Percentiles rank a stretch among this genome's conserved stretches.
Conservation (phyloP, 257 asterid species). For the Thymus quinquecostatus region DNA sequence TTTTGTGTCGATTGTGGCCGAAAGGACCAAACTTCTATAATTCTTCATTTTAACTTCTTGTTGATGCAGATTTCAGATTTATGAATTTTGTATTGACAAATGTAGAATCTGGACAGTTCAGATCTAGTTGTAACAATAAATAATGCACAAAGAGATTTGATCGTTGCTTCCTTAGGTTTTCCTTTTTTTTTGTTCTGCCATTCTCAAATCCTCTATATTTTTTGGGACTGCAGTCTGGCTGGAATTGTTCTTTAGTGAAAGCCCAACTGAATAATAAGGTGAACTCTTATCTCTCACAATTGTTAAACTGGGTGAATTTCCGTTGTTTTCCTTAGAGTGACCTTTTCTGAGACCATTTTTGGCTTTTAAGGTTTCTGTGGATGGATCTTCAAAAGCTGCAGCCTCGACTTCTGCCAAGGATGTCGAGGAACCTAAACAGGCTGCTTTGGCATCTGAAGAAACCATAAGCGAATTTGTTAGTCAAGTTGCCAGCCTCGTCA, state of each 20-base stretch:
- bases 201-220: slow-evolving; percentile 23
- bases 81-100: background rate
- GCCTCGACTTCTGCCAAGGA: slow-evolving; percentile 47
- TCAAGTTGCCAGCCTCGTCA: slow-evolving; percentile 79
- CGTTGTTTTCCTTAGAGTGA: slow-evolving; percentile 32
- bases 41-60: background rate
- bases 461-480: slow-evolving; percentile 63
- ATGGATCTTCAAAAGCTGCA: slow-evolving; percentile 52
- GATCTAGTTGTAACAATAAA: background rate
- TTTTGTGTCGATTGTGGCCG: background rate
- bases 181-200: background rate
- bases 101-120: background rate
- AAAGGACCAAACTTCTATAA: slow-evolving; percentile 8
- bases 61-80: background rate
- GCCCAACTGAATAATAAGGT: slow-evolving; percentile 72
- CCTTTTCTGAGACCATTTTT: slow-evolving; percentile 39
- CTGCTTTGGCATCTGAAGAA: slow-evolving; percentile 64
- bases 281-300: slow-evolving; percentile 34
- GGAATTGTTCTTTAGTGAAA: slow-evolving; percentile 57
- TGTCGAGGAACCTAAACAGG: slow-evolving; percentile 42
- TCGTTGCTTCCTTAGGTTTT: too few relatives aligned
- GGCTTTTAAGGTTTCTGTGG: slow-evolving; percentile 67
- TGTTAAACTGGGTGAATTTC: slow-evolving; percentile 33
- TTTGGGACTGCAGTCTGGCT: slow-evolving; percentile 55
- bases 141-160: background rate